Conservation (phyloP, 1,284 basidiomycete genomes). For the Puccinia triticina region DNA sequence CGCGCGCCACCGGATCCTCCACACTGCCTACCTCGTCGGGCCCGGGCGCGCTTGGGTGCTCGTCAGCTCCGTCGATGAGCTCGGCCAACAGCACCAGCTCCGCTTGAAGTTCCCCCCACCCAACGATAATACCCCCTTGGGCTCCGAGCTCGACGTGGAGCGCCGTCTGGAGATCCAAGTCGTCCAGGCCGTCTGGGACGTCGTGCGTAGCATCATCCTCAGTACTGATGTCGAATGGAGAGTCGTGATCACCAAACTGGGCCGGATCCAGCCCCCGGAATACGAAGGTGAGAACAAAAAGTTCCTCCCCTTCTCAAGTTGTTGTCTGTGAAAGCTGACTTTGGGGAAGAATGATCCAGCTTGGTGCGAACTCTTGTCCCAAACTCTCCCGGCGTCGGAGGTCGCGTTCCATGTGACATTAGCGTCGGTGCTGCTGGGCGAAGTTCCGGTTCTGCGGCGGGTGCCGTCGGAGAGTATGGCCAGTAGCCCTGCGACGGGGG, state of each 20-base stretch:
- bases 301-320: neutral
- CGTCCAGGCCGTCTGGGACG: slow-evolving; percentile 18
- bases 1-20: slow-evolving; percentile 30
- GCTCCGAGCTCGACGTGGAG: neutral
- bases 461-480: neutral
- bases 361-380: slow-evolving; percentile 42
- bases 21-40: slow-evolving; percentile 20
- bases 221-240: slow-evolving; percentile 42
- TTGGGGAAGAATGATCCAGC: slow-evolving; percentile 5
- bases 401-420: slow-evolving; percentile 46
- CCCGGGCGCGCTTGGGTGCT: slow-evolving; percentile 1
- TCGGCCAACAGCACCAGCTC: slow-evolving; percentile 38
- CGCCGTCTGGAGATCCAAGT: neutral
- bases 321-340: neutral
- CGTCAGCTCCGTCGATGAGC: slow-evolving; percentile 24
- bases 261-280: slow-evolving; percentile 18
- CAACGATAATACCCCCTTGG: too few relatives aligned
- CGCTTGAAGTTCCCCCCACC: slow-evolving; percentile 14
- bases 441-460: slow-evolving; percentile 25
- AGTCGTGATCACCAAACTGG: slow-evolving; percentile 44
- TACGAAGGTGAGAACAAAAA: slow-evolving; percentile 36
- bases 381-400: slow-evolving; percentile 16
- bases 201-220: slow-evolving; percentile 11
- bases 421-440: neutral
- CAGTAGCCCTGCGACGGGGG: neutral